A percentile compares a stretch with the other conserved stretches of the same genome.
phyloP scores from a whole-genome alignment of 2,329 filamentous ascomycete species.

The Pseudocercospora cruenta region DNA sequence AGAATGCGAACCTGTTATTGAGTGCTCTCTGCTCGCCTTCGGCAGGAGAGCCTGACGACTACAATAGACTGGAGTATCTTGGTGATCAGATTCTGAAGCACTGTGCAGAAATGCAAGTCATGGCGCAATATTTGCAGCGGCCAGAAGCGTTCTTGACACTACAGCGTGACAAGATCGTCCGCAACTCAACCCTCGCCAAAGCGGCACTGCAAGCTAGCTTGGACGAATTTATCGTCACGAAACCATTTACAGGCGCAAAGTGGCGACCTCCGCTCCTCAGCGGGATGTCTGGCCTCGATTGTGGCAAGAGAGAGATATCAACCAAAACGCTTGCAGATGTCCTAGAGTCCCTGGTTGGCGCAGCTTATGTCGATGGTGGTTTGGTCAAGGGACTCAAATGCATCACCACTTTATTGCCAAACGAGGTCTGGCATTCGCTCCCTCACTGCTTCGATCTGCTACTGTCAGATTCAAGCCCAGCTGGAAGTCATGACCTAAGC shows the following conservation, averaged over 20 bases:
- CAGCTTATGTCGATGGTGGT: conserved; percentile 70
- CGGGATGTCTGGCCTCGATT: conserved; percentile 43
- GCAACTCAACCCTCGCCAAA: conserved; percentile 72
- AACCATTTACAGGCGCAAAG: conserved; percentile 67
- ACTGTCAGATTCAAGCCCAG: conserved; percentile 50
- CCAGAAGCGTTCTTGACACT: conserved; percentile 76
- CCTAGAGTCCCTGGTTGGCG: conserved; percentile 81
- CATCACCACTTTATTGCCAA: conserved; percentile 67
- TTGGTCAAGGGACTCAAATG: conserved; percentile 65
- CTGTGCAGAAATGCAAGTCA: conserved; percentile 68
- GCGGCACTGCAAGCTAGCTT: conserved; percentile 67
- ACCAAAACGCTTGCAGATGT: conserved; percentile 86
- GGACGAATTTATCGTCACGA: conserved; percentile 72
- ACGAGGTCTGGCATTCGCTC: conserved; percentile 42
- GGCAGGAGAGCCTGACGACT: conserved; percentile 66
- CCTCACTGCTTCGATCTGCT: conserved; percentile 18
- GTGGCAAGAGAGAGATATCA: conserved; percentile 54
- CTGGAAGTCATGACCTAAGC: conserved; percentile 47
- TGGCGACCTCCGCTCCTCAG: conserved; percentile 71
- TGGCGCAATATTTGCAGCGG: conserved; percentile 63
- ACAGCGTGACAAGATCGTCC: conserved; percentile 68
- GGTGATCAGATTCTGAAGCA: conserved; percentile 85
- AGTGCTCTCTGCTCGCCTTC: conserved; percentile 71
- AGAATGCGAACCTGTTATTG: conserved; percentile 60
- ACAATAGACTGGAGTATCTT: conserved; percentile 83